phyloP scores from a whole-genome alignment of 148 eudicot genomes.

The Vaccinium myrtillus region DNA sequence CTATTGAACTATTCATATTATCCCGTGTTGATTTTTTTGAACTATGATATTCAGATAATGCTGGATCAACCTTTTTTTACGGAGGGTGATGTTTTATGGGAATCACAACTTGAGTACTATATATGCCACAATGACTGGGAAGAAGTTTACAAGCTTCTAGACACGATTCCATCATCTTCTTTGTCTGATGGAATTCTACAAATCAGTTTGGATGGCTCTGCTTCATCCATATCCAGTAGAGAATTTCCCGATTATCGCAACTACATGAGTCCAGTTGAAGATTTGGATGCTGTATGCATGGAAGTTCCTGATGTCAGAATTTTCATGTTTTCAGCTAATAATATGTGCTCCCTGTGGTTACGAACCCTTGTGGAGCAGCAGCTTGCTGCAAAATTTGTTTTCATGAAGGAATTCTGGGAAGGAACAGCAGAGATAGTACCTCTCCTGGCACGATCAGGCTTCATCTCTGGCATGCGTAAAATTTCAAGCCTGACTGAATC shows the following conservation, averaged over 20 bases:
- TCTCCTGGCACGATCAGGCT: slow-evolving; percentile 80
- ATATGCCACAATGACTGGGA: slow-evolving; percentile 82
- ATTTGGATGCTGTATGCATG: slow-evolving; percentile 67
- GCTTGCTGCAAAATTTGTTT: slow-evolving; percentile 68
- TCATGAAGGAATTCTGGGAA: slow-evolving; percentile 81
- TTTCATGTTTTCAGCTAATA: slow-evolving; percentile 47
- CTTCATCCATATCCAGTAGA: slow-evolving; percentile 41
- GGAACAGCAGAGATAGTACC: slow-evolving; percentile 60
- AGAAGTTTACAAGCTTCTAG: slow-evolving; percentile 70
- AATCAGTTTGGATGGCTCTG: slow-evolving; percentile 67
- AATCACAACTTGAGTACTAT: slow-evolving; percentile 90
- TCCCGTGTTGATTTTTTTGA: background rate
- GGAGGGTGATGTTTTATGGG: slow-evolving; percentile 85
- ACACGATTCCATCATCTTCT: slow-evolving; percentile 61
- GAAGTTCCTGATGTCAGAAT: slow-evolving; percentile 64
- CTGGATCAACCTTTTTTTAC: slow-evolving; percentile 75
- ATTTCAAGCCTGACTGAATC: slow-evolving; percentile 30
- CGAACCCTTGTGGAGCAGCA: slow-evolving; percentile 66
- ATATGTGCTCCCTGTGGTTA: slow-evolving; percentile 75
- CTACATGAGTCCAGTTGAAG: slow-evolving; percentile 58
- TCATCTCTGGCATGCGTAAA: slow-evolving; percentile 35
- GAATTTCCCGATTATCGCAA: slow-evolving; percentile 46
- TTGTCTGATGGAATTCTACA: slow-evolving; percentile 54
- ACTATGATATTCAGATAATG: slow-evolving; percentile 40
- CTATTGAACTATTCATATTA: background rate